Conservation (phyloP, 2,329 filamentous ascomycete genomes). For the Penicillium frequentans region DNA sequence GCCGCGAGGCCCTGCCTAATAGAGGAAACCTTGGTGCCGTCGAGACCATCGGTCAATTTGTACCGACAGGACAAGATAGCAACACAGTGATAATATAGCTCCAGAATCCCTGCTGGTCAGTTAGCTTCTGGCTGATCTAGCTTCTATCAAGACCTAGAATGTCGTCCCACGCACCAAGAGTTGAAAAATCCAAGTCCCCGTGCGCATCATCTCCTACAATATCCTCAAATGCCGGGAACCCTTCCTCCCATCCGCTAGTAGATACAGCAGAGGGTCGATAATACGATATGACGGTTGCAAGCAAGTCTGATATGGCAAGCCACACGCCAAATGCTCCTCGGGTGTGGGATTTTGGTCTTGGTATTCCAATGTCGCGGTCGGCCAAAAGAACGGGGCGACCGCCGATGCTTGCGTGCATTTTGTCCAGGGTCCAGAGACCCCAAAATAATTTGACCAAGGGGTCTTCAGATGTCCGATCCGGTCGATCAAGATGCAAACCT, state of each 20-base stretch:
- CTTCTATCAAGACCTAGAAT: not conserved
- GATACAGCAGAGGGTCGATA: slow-evolving; percentile 38
- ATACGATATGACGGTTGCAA: slow-evolving; percentile 41
- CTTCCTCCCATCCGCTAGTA: slow-evolving; percentile 39
- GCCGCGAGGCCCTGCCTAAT: slow-evolving; percentile 57
- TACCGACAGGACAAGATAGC: slow-evolving; percentile 59
- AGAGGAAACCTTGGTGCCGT: slow-evolving; percentile 52
- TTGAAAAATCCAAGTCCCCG: slow-evolving; percentile 29
- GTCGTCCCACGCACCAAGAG: slow-evolving; percentile 23
- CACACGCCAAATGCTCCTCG: slow-evolving; percentile 37
- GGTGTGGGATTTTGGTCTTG: slow-evolving; percentile 21
- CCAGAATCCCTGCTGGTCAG: slow-evolving; percentile 45
- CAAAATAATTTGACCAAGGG: slow-evolving; percentile 37
- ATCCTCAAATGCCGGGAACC: slow-evolving; percentile 39
- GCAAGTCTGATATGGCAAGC: slow-evolving; percentile 39
- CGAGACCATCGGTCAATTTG: slow-evolving; percentile 31
- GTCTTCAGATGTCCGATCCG: slow-evolving; percentile 30
- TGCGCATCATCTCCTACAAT: slow-evolving; percentile 29
- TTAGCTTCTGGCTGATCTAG: not conserved
- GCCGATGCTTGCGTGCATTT: slow-evolving; percentile 43
- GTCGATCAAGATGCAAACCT: slow-evolving; percentile 41
- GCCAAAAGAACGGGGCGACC: slow-evolving; percentile 41
- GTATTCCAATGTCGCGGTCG: slow-evolving; percentile 41
- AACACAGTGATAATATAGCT: slow-evolving; percentile 58
- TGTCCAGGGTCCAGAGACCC: slow-evolving; percentile 44